Base-by-base conservation (phyloP, 2,329 filamentous ascomycete genomes). In the Ophiostoma angusticollis region DNA sequence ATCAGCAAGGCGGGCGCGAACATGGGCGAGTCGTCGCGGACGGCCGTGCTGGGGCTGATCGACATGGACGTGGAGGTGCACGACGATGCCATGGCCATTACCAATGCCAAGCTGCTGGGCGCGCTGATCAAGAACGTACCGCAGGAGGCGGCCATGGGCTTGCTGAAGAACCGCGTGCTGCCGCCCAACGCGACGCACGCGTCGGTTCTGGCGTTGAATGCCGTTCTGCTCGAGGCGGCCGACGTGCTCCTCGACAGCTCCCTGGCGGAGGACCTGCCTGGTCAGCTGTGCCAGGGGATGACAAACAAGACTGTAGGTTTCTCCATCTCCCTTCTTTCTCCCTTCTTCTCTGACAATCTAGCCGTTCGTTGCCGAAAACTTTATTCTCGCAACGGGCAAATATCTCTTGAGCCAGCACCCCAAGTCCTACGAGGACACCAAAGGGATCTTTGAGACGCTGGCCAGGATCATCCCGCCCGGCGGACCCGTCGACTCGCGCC, bases 1-100 rank as follows among this genome's bases (percentile, higher is more conserved):
- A 80, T 98, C 44, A 89, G 84, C 67, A 94, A 94, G 61, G 89
- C 87, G 14, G 91, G 91, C 39, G 70, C 71, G 42, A 95, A 89
- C 60, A 98, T 98, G 91, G 87, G 84, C 51, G 91, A 96, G 52
- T 65, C 78, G 17, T 95, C 89, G 34, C 78, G 87, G 40, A 73
- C 78, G 44, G 78, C 87, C n/a, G 85, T 98, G 19, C 66, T 98
- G 35, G 73, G 75, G 31, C 68, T 98, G 35, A 95, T 98, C 52
- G 91, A 96, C 57, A 78, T 78, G 49, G 86, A 94, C 45, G 64
- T 72, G 4, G 82, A 84, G 44, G 82, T 84, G 48, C 70, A 70
- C 32, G 84, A 86, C 53, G 73, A 77, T 56, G 65, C 74, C 13
- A 89, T 93, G 74, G 79, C 80, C 11, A 84, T 94, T 40, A 94